phyloP scores from a whole-genome alignment of 768 basidiomycete species.

The Kwoniella mangroviensis region DNA sequence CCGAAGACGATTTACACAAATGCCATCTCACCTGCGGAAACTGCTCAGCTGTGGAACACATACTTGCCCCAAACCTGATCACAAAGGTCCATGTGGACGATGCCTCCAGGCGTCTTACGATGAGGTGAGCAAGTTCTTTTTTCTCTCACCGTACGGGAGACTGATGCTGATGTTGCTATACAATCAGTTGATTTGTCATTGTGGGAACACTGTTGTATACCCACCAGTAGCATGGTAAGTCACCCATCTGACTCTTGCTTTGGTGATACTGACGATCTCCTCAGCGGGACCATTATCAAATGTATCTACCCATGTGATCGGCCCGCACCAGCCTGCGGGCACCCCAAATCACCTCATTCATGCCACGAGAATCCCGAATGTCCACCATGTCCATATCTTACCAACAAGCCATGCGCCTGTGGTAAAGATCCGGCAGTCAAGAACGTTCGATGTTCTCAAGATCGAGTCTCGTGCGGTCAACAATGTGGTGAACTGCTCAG shows the following conservation, averaged over 20 bases:
- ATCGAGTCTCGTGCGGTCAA: conserved; percentile 82
- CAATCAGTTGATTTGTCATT: conserved; percentile 72
- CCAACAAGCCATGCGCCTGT: conserved; percentile 81
- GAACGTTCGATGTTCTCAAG: conserved; percentile 83
- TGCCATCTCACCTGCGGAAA: conserved; percentile 84
- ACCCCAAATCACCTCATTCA: conserved; percentile 73
- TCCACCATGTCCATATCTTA: conserved; percentile 85
- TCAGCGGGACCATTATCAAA: conserved; percentile 61
- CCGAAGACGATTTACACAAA: conserved; percentile 65
- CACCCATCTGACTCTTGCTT: neutral
- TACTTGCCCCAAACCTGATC: conserved; percentile 77
- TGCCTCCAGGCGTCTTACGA: conserved; percentile 91
- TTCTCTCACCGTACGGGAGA: neutral
- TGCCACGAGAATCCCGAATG: conserved; percentile 82
- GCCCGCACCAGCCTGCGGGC: conserved; percentile 77
- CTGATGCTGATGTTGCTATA: conserved; percentile 17
- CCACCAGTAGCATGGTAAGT: conserved; percentile 77
- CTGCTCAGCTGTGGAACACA: conserved; percentile 73
- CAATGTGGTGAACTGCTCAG: conserved; percentile 74
- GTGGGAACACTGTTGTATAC: conserved; percentile 72
- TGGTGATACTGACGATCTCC: neutral
- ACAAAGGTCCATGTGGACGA: conserved; percentile 76
- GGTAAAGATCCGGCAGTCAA: conserved; percentile 75
- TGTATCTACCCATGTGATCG: conserved; percentile 81
- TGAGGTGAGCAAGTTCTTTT: conserved; percentile 67